Evolutionary conservation across 2,329 filamentous ascomycete genomes (phyloP).

Genomic region (Colletotrichum camelliae): DNA sequence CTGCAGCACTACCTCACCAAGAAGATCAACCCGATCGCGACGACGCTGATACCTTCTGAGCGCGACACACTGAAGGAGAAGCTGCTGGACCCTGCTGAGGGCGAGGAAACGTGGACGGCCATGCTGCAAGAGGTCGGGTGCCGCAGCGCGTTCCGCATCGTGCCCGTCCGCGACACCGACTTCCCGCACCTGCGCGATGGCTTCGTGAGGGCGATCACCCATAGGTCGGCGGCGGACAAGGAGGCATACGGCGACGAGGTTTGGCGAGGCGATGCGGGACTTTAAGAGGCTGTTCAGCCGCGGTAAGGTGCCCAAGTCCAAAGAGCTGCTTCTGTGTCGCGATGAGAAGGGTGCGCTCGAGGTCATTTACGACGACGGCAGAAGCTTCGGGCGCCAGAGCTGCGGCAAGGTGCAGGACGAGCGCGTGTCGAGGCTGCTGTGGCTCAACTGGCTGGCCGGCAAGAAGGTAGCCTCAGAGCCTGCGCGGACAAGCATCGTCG

Average conservation of each 20-base stretch:
- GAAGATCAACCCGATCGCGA: constrained; percentile 78
- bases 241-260: constrained; percentile 72
- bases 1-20: constrained; percentile 80
- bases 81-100: constrained; percentile 72
- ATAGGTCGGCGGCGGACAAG: constrained; percentile 66
- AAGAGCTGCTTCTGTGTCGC: constrained; percentile 76
- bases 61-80: constrained; percentile 73
- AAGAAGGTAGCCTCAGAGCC: constrained; percentile 85
- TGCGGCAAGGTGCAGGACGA: constrained; percentile 81
- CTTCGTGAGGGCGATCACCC: constrained; percentile 85
- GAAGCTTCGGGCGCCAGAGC: constrained; percentile 49
- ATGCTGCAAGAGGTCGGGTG: constrained; percentile 71
- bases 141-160: constrained; percentile 81
- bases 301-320: constrained; percentile 79
- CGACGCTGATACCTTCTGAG: constrained; percentile 82
- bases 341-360: constrained; percentile 69
- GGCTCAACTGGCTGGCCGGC: constrained; percentile 89
- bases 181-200: constrained; percentile 92
- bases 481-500: constrained; percentile 80
- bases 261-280: constrained; percentile 74
- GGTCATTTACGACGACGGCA: constrained; percentile 68
- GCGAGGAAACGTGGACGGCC: constrained; percentile 76
- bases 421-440: constrained; percentile 79
- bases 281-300: constrained; percentile 86
- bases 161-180: constrained; percentile 92